These are phyloP conservation scores for Ceratocystis eucalypticola DNA, from an alignment of 2,329 filamentous ascomycete species.

Conservation along the genomic window DNA sequence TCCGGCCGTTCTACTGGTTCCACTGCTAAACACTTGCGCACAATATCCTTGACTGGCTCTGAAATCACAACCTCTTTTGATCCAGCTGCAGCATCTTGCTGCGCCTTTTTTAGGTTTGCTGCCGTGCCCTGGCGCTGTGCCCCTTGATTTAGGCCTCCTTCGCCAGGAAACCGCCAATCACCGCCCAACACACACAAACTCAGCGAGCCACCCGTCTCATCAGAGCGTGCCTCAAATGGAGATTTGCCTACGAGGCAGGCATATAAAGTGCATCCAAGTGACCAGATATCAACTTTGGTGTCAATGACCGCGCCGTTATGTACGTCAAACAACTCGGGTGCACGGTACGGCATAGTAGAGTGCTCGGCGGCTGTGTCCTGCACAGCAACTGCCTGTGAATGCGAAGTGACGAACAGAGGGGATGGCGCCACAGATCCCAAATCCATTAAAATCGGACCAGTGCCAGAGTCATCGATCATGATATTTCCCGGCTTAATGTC, in stretches of 20 bases:
- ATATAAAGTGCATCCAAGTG: constrained; percentile 90
- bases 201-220: constrained; percentile 88
- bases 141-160: constrained; percentile 50
- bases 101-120: constrained; percentile 19
- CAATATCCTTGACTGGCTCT: constrained; percentile 72
- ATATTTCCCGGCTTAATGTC: constrained; percentile 99
- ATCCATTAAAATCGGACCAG: constrained; percentile 89
- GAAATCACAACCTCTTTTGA: constrained; percentile 46
- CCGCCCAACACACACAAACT: constrained; percentile 86
- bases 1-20: constrained; percentile 81
- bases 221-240: constrained; percentile 87
- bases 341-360: constrained; percentile 96
- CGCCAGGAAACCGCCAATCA: constrained; percentile 93
- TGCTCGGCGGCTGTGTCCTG: constrained; percentile 94
- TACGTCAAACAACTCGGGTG: constrained; percentile 94
- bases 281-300: constrained; percentile 97
- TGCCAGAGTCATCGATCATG: constrained; percentile 90
- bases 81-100: constrained; percentile 20
- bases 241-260: constrained; percentile 93
- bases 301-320: constrained; percentile 86
- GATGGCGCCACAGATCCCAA: constrained; percentile 80
- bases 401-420: constrained; percentile 77
- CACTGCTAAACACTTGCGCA: constrained; percentile 71
- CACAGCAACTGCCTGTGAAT: constrained; percentile 77
- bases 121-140: constrained; percentile 31